Evolutionary conservation across 1,139 yeast species (phyloP).

Genomic region (Hanseniaspora sp.): DNA sequence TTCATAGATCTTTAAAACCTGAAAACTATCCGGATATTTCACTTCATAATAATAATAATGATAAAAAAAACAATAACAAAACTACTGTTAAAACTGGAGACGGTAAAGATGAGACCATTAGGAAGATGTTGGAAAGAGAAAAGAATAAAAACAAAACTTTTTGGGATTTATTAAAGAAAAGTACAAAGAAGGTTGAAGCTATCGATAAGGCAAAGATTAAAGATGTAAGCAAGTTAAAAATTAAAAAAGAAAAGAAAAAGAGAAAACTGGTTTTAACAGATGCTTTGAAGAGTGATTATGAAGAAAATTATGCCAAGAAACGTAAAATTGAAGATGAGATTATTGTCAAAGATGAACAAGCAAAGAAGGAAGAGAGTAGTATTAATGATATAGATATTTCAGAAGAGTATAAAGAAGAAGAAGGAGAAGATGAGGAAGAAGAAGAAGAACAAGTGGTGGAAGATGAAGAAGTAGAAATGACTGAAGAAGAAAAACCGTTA

Average conservation of each 20-base stretch:
- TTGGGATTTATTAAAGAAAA: slow-evolving; percentile 13
- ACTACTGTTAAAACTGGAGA: slow-evolving; percentile 29
- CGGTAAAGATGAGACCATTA: slow-evolving; percentile 33
- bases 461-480: slow-evolving; percentile 17
- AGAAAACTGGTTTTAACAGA: slow-evolving; percentile 10
- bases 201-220: too few relatives aligned
- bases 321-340: slow-evolving; percentile 21
- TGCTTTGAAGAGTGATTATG: slow-evolving; percentile 31
- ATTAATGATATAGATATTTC: too few relatives aligned
- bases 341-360: slow-evolving; percentile 18
- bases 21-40: slow-evolving; percentile 35
- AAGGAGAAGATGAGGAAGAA: slow-evolving; percentile 29
- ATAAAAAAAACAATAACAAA: not conserved
- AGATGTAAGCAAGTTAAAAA: not conserved
- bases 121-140: slow-evolving; percentile 23
- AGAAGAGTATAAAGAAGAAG: too few relatives aligned
- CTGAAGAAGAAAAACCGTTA: slow-evolving; percentile 3
- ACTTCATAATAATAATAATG: not conserved
- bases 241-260: slow-evolving; percentile 2
- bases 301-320: slow-evolving; percentile 28
- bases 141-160: slow-evolving; percentile 19
- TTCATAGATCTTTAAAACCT: slow-evolving; percentile 52
- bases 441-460: slow-evolving; percentile 29
- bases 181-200: not conserved
- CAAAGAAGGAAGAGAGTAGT: slow-evolving; percentile 3